Percentiles rank a stretch among this genome's conserved stretches.
phyloP scores from a whole-genome alignment of 2,329 filamentous ascomycete species.

The Botrytis squamosa region DNA sequence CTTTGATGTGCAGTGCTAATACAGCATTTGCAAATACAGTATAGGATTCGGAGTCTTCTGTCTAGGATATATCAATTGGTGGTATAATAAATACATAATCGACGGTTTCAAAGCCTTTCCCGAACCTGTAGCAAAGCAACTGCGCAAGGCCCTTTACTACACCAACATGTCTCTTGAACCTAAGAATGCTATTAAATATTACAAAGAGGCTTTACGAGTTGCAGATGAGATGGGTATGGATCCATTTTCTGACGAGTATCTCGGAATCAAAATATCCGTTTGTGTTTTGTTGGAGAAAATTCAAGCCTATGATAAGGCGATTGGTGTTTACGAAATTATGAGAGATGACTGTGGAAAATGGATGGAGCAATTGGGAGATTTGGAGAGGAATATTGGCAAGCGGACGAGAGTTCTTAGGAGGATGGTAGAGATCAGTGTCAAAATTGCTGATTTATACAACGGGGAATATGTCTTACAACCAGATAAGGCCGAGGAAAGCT shows the following conservation, averaged over 20 bases:
- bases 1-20: constrained; percentile 11
- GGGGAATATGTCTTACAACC: constrained; percentile 72
- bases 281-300: constrained; percentile 78
- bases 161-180: constrained; percentile 75
- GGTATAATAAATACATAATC: constrained; percentile 39
- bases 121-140: constrained; percentile 68
- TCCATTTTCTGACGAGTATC: constrained; percentile 84
- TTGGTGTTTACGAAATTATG: constrained; percentile 76
- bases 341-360: constrained; percentile 65
- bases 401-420: constrained; percentile 70
- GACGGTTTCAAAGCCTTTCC: constrained; percentile 57
- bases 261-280: constrained; percentile 84
- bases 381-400: constrained; percentile 44
- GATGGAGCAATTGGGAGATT: constrained; percentile 56
- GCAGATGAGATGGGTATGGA: constrained; percentile 76
- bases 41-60: constrained; percentile 32
- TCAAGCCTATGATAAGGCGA: constrained; percentile 65
- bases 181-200: constrained; percentile 76
- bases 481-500: constrained; percentile 69
- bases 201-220: constrained; percentile 72
- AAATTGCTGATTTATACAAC: constrained; percentile 80
- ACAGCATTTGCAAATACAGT: constrained; percentile 24
- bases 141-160: constrained; percentile 85
- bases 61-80: constrained; percentile 36
- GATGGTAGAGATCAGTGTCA: constrained; percentile 73